phyloP scores from a whole-genome alignment of 2,329 filamentous ascomycete species.

The Davidsoniella australis region DNA sequence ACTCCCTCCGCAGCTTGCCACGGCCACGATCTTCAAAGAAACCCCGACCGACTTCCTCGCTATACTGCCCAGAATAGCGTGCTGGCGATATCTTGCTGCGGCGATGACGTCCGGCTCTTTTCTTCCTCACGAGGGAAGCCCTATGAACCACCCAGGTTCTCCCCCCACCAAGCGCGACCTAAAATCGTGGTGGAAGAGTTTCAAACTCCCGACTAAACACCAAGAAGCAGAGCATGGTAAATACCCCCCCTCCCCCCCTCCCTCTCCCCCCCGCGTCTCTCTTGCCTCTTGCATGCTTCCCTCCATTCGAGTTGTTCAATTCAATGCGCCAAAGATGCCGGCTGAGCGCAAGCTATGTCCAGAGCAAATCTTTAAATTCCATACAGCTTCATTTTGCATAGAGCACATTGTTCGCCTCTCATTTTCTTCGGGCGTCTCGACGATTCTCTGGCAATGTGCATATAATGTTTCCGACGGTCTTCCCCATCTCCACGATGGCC shows the following conservation, averaged over 20 bases:
- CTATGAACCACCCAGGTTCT: conserved; percentile 34
- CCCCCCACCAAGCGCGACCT: conserved; percentile 76
- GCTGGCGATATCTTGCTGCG: not conserved
- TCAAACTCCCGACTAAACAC: conserved; percentile 44
- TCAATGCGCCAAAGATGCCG: too few relatives aligned
- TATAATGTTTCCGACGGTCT: too few relatives aligned
- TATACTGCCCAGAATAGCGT: not conserved
- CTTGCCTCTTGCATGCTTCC: not conserved
- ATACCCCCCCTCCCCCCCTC: not conserved
- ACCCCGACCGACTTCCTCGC: not conserved
- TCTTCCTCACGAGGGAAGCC: conserved; percentile 20
- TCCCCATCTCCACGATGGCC: too few relatives aligned
- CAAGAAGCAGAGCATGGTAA: conserved; percentile 36
- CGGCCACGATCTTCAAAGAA: not conserved
- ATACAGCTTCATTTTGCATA: too few relatives aligned
- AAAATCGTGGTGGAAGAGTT: conserved; percentile 93
- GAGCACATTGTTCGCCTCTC: too few relatives aligned
- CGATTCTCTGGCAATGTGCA: not conserved
- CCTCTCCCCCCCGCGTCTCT: not conserved
- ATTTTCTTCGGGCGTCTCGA: not conserved
- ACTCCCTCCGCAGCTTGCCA: not conserved
- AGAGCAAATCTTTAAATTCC: too few relatives aligned
- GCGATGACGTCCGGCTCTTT: conserved; percentile 23
- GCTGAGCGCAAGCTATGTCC: too few relatives aligned
- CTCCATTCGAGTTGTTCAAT: not conserved